Conservation (phyloP, 2,329 filamentous ascomycete genomes). For the Fusarium humuli region DNA sequence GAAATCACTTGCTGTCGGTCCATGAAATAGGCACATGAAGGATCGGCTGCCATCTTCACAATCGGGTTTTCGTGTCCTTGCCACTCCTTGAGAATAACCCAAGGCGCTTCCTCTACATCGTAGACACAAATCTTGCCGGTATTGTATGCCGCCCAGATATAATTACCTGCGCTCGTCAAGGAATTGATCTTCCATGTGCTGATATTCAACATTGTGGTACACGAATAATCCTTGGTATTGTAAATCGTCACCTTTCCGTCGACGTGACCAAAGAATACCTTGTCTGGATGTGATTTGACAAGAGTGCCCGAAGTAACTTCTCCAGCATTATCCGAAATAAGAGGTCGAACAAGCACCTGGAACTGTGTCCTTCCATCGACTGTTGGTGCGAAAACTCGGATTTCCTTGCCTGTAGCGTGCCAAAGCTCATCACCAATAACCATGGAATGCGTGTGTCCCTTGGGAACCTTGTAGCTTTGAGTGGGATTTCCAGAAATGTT, state of each 20-base stretch:
- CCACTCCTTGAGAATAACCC: conserved; percentile 95
- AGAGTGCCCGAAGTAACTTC: conserved; percentile 88
- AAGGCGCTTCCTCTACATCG: conserved; percentile 83
- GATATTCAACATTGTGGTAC: conserved; percentile 83
- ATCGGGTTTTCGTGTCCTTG: conserved; percentile 88
- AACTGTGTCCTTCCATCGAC: conserved; percentile 75
- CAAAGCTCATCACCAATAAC: conserved; percentile 87
- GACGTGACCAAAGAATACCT: conserved; percentile 89
- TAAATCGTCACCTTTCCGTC: conserved; percentile 98
- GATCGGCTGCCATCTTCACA: conserved; percentile 80
- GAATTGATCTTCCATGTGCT: conserved; percentile 97
- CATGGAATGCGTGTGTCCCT: conserved; percentile 88
- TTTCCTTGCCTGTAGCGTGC: conserved; percentile 88
- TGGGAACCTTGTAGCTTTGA: conserved; percentile 81
- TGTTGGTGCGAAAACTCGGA: conserved; percentile 84
- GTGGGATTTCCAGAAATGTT: conserved; percentile 77
- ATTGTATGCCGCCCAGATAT: conserved; percentile 94
- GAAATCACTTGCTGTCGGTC: conserved; percentile 88
- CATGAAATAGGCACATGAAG: conserved; percentile 84
- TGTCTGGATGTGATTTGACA: conserved; percentile 78
- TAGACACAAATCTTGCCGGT: conserved; percentile 95
- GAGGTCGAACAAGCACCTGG: conserved; percentile 77
- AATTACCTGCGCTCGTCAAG: conserved; percentile 80
- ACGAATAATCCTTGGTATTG: conserved; percentile 79
- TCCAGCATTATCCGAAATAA: conserved; percentile 78